Conservation (phyloP, 176 grass and related monocot genomes). For the Pharus latifolius region DNA sequence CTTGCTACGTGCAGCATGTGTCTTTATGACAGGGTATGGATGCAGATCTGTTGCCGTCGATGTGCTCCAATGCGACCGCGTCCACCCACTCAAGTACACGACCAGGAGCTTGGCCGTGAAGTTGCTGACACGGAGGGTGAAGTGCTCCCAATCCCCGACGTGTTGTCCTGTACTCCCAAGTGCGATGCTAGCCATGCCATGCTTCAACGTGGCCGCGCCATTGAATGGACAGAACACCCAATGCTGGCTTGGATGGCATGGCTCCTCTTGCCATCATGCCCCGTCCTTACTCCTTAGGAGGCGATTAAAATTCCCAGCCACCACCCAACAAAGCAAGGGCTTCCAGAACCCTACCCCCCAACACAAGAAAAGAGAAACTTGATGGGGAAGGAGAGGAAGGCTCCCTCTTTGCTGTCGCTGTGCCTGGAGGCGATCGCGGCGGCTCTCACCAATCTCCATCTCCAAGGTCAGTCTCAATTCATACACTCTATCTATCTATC, state of each 20-base stretch:
- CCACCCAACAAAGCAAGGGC: too few relatives aligned
- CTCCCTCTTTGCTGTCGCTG: slow-evolving; percentile 17
- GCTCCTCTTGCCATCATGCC: too few relatives aligned
- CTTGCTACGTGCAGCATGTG: slow-evolving; percentile 60
- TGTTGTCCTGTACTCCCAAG: slow-evolving; percentile 68
- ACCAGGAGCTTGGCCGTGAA: slow-evolving; percentile 65
- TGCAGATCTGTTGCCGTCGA: slow-evolving; percentile 44
- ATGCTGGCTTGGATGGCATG: too few relatives aligned
- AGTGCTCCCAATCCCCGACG: slow-evolving; percentile 93
- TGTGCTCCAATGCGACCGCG: slow-evolving; percentile 55
- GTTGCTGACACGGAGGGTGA: slow-evolving; percentile 75
- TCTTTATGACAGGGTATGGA: slow-evolving; percentile 77
- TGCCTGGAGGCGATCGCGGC: slow-evolving; percentile 4
- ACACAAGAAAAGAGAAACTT: too few relatives aligned
- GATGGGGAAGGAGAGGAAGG: too few relatives aligned
- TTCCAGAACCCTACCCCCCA: too few relatives aligned
- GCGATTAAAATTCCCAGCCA: too few relatives aligned
- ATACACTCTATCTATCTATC: too few relatives aligned
- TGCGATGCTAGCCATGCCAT: slow-evolving; percentile 37
- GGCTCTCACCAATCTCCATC: too few relatives aligned
- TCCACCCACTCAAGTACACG: slow-evolving; percentile 78
- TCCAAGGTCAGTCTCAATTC: too few relatives aligned
- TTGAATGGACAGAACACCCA: slow-evolving; percentile 99
- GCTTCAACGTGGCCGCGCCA: slow-evolving; percentile 64
- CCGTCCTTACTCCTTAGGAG: too few relatives aligned